These are phyloP conservation scores for Eragrostis curvula DNA, from an alignment of 176 grass and related monocot genomes.

Conservation along the genomic window DNA sequence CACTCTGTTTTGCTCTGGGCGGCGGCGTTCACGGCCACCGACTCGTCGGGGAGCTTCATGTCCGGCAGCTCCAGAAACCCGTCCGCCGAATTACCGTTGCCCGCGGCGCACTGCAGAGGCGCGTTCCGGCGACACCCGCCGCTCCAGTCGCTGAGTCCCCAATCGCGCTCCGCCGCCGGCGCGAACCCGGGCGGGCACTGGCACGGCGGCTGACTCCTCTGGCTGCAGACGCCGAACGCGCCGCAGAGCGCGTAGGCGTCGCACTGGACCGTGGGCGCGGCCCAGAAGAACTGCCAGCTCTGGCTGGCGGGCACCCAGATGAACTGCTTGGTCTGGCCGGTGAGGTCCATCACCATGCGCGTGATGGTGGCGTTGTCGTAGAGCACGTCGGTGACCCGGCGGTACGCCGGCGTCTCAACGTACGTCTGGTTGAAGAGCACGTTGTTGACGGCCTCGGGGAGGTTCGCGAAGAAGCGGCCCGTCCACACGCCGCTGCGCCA, in stretches of 20 bases:
- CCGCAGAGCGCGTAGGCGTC: constrained; percentile 42
- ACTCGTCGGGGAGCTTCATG: constrained; percentile 27
- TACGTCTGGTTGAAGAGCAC: constrained; percentile 53
- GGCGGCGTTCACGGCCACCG: not conserved
- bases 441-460: constrained; percentile 47
- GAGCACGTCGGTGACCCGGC: constrained; percentile 33
- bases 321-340: constrained; percentile 40
- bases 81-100: not conserved
- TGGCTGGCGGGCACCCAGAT: constrained; percentile 28
- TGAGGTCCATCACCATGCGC: constrained; percentile 48
- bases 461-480: constrained; percentile 9
- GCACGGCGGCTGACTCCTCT: constrained; percentile 35
- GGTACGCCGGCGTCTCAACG: constrained; percentile 40
- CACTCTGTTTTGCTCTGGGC: constrained; percentile 15
- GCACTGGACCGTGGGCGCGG: constrained; percentile 43
- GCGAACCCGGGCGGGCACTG: constrained; percentile 39
- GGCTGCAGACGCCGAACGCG: constrained; percentile 35
- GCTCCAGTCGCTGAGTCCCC: constrained; percentile 39
- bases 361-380: constrained; percentile 50
- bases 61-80: not conserved
- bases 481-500: constrained; percentile 55
- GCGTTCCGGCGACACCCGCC: not conserved
- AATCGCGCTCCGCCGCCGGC: constrained; percentile 19
- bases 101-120: not conserved
- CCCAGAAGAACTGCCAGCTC: constrained; percentile 38